phyloP scores from a whole-genome alignment of 768 basidiomycete species.

The Tephrocybe rancida region DNA sequence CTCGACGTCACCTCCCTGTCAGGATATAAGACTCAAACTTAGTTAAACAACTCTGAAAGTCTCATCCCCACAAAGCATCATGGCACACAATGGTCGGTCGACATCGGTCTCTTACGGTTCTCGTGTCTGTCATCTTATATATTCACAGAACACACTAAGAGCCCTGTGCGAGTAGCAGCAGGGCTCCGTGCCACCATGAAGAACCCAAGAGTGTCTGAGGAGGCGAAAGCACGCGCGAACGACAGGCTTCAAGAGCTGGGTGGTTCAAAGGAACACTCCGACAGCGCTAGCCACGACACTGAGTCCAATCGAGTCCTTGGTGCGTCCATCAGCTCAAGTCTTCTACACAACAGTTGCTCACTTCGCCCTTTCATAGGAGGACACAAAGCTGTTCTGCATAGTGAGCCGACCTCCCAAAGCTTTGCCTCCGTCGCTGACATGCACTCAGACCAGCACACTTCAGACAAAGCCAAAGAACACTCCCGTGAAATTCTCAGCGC shows the following conservation, averaged over 20 bases:
- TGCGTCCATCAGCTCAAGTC: background rate
- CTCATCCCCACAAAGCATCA: background rate
- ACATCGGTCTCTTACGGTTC: background rate
- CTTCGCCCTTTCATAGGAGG: constrained; percentile 36
- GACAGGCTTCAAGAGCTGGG: constrained; percentile 38
- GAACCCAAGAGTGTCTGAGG: constrained; percentile 56
- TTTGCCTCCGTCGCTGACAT: background rate
- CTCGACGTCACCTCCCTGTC: constrained; percentile 4
- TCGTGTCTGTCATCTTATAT: background rate
- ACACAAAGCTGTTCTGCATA: constrained; percentile 51
- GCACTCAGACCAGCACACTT: constrained; percentile 42
- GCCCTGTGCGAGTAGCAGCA: constrained; percentile 49
- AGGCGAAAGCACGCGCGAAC: constrained; percentile 49
- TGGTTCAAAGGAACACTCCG: constrained; percentile 1
- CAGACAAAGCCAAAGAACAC: constrained; percentile 51
- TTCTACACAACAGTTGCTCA: background rate
- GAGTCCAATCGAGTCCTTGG: constrained; percentile 13
- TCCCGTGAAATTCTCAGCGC: constrained; percentile 56
- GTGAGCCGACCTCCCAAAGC: constrained; percentile 24
- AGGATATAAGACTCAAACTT: constrained; percentile 4
- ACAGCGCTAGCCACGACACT: background rate
- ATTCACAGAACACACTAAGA: constrained; percentile 29
- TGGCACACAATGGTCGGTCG: constrained; percentile 14
- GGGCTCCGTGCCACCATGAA: constrained; percentile 57
- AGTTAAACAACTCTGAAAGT: background rate